phyloP scores from a whole-genome alignment of 768 basidiomycete genomes.

The Tricholoma matsutake region DNA sequence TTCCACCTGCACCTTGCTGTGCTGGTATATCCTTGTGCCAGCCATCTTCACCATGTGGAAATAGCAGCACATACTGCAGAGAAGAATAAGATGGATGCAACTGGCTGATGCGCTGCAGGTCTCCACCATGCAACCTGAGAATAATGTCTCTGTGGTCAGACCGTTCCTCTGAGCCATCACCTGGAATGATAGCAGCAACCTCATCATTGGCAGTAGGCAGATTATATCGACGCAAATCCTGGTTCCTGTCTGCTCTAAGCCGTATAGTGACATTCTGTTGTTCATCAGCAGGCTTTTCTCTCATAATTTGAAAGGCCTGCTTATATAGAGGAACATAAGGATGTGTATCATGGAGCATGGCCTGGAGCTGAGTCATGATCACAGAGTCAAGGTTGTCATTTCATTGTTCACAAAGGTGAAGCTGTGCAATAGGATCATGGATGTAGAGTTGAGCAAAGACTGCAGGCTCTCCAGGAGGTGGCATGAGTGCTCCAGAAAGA shows the following conservation, averaged over 20 bases:
- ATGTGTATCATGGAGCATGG: constrained; percentile 4
- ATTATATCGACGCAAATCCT: constrained; percentile 14
- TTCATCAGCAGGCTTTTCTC: constrained; percentile 9
- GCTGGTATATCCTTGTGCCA: constrained; percentile 30
- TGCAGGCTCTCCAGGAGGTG: constrained; percentile 13
- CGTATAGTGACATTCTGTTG: constrained; percentile 1
- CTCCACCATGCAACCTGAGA: no score
- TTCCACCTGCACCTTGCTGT: not conserved
- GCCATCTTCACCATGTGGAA: constrained; percentile 31
- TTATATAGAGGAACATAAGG: constrained; percentile 9
- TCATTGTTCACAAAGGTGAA: constrained; percentile 4
- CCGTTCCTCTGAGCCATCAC: constrained; percentile 17
- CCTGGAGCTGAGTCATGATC: constrained; percentile 6
- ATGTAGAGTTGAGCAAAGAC: constrained; percentile 34
- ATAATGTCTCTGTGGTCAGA: no score
- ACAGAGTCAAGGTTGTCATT: constrained; percentile 2
- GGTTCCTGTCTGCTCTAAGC: not conserved
- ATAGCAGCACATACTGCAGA: constrained; percentile 27
- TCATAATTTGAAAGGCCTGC: constrained; percentile 13
- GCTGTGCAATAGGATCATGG: constrained; percentile 24
- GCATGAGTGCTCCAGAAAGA: constrained; percentile 14
- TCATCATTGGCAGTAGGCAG: constrained; percentile 37
- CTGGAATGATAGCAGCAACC: constrained; percentile 36
- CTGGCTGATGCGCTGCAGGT: no score
- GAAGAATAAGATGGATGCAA: constrained; percentile 21